Base-by-base conservation (phyloP, 805 yeast genomes). In the Starmerella sirachaensis region DNA sequence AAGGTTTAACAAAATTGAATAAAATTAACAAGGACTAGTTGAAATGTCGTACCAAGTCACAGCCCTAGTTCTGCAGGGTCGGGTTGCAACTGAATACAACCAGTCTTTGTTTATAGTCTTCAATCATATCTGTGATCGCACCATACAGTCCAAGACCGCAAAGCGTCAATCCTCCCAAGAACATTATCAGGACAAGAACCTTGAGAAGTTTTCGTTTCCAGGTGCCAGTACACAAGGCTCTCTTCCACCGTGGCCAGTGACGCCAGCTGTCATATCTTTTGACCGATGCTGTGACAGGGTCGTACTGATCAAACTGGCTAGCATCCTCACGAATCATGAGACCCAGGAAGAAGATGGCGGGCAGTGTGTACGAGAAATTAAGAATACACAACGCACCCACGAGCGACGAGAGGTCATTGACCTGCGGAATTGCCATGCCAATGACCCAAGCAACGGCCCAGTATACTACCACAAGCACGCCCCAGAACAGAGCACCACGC, bases 331-430 rank as follows among this genome's bases (percentile, higher is more conserved):
- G 35, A 23, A 42, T 10, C 41, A 42, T 24, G 22, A 44, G 24
- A 3, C 27, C 26, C 6, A 44, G 29, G 33, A 30, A 18, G 42
- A 42, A 52, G 18, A 47, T 23, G 42, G 58, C 57, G 20, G 70
- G 70, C 56, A 65, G 58, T 11, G 69, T 65, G 54, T 65, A 65
- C 30, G 68, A 59, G 57, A 65, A 65, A 47, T 65, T 66, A 44
- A 65, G 53, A 37, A 64, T 65, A 47, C 69, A 65, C 45, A 65
- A 50, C 6, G 69, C 62, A 38, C 69, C 69, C 23, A 65, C 58
- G 16, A 65, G 50, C 12, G 59, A 42, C 16, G 61, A 59, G 35
- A 65, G 47, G 13, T 62, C 54, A 13, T 61, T 53, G 52, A 65
- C 60, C 42, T 62, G 59, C 35, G 69, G 69, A 42, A 65, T 63